Evolutionary conservation across 768 basidiomycete species (phyloP), one percentile per base, ranked within the genome.

Genomic region (Termitomyces sp.): DNA sequence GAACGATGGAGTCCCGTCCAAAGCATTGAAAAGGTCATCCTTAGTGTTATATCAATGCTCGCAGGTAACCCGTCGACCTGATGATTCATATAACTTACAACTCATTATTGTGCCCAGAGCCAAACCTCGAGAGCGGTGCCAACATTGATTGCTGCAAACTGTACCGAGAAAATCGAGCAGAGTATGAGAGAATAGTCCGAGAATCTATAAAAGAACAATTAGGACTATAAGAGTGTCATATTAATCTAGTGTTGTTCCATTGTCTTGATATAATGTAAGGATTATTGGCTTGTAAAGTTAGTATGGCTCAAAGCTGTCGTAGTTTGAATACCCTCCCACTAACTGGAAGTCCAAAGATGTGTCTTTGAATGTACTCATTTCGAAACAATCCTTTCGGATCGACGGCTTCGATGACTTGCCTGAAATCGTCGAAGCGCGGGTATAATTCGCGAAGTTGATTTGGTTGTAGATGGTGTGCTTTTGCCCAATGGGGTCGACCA

Each of bases 1-100:
- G 97, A 99, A 67, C 83, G 97, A 38, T 99, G 97, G 97, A 93
- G 90, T 57, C 97, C 97, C n/a, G 96, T 98, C 0, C 96, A 98
- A 73, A 93, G 92, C 66, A 92, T 99, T 16, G 91, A 98, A 76
- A 98, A 97, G 73, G 96, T 97, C 62, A 82, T 98, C 53, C 79
- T 98, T 10, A 95, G 93, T 63, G 96, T 99, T 23, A 86, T 99
- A 63, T 95, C 92, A 41, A 98, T 99, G 95, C 80, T 99, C 12
- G 95, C 97, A 60, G 92, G 93, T 91, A 62, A 62, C 83, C 27
- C 34, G 54, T 57, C 25, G 25, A 17, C 16, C 25, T 58, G 53
- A 32, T 40, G 54, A 54, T 16, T 61, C 51, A 45, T 63, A 52
- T 51, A 56, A 11, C 44, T 48, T 52, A 62, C 5, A 50, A 58